These are phyloP conservation scores for Cladosporium sp. DNA, from an alignment of 2,329 filamentous ascomycete genomes.

Conservation along the genomic window DNA sequence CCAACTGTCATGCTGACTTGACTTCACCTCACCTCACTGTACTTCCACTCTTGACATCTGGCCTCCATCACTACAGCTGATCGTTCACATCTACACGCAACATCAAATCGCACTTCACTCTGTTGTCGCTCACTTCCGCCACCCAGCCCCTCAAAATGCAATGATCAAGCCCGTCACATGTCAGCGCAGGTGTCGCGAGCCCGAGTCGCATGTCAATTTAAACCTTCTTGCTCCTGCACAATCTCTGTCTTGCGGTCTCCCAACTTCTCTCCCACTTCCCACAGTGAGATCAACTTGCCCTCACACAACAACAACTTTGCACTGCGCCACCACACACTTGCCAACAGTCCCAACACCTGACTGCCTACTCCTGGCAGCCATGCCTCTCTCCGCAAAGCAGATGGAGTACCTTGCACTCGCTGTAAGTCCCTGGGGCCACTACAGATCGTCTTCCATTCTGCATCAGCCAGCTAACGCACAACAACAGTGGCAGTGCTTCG, in stretches of 20 bases:
- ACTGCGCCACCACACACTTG: not conserved
- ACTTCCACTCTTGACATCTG: conserved; percentile 19
- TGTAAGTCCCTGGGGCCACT: not conserved
- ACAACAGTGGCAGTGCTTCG: conserved; percentile 34
- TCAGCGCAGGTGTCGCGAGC: not conserved
- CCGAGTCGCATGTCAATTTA: not conserved
- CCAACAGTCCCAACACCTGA: not conserved
- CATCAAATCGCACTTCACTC: not conserved
- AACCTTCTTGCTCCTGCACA: not conserved
- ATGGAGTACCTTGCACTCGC: conserved; percentile 34
- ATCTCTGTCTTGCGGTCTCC: not conserved
- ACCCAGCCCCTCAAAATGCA: not conserved
- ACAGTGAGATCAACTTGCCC: not conserved
- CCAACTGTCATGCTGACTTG: not conserved
- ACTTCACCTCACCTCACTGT: conserved; percentile 6
- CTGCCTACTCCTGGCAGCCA: conserved; percentile 11
- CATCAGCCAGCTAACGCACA: not conserved
- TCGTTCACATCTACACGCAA: conserved; percentile 1
- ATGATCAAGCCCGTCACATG: not conserved
- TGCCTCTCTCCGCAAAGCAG: conserved; percentile 32
- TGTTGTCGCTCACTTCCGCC: conserved; percentile 3
- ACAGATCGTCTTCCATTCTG: not conserved
- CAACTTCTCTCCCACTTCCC: not conserved
- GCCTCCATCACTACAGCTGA: conserved; percentile 3
- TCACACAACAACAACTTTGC: not conserved